phyloP scores from a whole-genome alignment of 2,329 filamentous ascomycete species.

The Cladosporium colombiae region DNA sequence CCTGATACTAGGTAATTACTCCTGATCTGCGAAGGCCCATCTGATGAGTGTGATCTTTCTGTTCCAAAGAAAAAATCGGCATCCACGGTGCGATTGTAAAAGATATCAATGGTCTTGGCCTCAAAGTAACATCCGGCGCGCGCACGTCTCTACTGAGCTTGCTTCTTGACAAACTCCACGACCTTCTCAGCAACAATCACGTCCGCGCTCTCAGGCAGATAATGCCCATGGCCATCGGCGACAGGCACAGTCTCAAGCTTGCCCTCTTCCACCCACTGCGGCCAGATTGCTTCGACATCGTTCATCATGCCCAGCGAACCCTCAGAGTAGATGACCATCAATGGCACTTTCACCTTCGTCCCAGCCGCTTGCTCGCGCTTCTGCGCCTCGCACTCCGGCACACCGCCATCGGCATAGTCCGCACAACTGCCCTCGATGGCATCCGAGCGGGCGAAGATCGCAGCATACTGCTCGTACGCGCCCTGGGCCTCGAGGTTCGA shows the following conservation, averaged over 20 bases:
- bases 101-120: not conserved
- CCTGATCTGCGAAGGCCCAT: not conserved
- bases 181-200: slow-evolving; percentile 37
- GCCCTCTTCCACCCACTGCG: slow-evolving; percentile 45
- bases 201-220: slow-evolving; percentile 49
- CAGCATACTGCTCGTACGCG: slow-evolving; percentile 47
- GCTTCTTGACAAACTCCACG: not conserved
- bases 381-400: slow-evolving; percentile 47
- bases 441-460: slow-evolving; percentile 45
- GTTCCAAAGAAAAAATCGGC: too few relatives aligned
- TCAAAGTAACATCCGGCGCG: not conserved
- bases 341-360: slow-evolving; percentile 45
- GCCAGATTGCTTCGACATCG: slow-evolving; percentile 48
- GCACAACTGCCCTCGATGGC: slow-evolving; percentile 48
- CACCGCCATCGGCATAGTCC: slow-evolving; percentile 50
- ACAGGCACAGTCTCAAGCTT: slow-evolving; percentile 38
- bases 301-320: slow-evolving; percentile 45
- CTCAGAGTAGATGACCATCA: slow-evolving; percentile 48
- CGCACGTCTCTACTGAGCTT: not conserved
- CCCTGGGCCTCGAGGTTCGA: slow-evolving; percentile 36
- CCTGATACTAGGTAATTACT: not conserved
- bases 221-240: slow-evolving; percentile 46
- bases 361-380: slow-evolving; percentile 47
- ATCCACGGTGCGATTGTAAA: too few relatives aligned
- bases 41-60: not conserved